A percentile compares a stretch with the other conserved stretches of the same genome.
phyloP scores from a whole-genome alignment of 306 rosid genomes.

The Sicyos baderoa region DNA sequence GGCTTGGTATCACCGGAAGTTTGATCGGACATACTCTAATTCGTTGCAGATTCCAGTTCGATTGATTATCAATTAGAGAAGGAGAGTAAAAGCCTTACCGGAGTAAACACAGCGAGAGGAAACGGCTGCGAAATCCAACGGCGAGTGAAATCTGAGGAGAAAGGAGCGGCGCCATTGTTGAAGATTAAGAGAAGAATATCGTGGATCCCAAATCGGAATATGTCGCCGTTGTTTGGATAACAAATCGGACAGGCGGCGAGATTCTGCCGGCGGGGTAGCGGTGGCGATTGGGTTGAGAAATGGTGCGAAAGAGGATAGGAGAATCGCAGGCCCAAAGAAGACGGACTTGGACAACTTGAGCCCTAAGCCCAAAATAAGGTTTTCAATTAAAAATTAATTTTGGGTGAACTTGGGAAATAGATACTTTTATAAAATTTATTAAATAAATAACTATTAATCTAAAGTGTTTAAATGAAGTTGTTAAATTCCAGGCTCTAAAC shows the following conservation, averaged over 20 bases:
- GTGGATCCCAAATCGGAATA: neutral
- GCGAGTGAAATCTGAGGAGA: neutral
- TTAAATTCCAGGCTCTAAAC: no score
- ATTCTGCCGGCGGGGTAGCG: neutral
- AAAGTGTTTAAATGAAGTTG: no score
- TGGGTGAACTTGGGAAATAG: no score
- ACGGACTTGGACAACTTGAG: neutral
- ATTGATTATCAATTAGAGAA: neutral
- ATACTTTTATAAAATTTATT: no score
- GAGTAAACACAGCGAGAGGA: neutral
- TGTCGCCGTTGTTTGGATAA: neutral
- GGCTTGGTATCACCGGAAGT: conserved; percentile 26
- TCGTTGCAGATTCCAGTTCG: neutral
- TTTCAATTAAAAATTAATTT: no score
- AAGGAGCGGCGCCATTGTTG: neutral
- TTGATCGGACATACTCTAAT: conserved; percentile 36
- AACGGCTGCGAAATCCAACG: neutral
- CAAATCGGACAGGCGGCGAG: neutral
- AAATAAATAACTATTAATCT: no score
- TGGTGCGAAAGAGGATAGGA: neutral
- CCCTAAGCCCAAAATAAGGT: neutral
- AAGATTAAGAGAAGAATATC: neutral
- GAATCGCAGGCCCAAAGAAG: neutral
- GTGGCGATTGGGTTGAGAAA: neutral
- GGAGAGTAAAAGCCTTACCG: neutral